Evolutionary conservation across 1,139 yeast genomes (phyloP).

Genomic region (Blastobotrys persicus): DNA sequence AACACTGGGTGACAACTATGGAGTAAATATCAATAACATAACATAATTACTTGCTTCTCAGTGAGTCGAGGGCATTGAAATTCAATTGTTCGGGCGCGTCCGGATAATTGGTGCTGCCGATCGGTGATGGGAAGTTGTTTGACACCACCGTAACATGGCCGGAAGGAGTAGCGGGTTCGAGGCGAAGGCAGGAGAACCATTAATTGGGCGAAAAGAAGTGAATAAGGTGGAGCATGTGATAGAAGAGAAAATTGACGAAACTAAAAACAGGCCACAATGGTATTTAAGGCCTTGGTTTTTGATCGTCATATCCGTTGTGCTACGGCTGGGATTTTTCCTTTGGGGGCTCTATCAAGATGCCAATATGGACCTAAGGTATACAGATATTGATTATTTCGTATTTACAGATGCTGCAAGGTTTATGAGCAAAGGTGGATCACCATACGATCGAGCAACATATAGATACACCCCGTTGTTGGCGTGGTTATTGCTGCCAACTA

Average conservation of each 20-base stretch:
- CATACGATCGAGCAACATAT: conserved; percentile 83
- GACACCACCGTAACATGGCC: too few relatives aligned
- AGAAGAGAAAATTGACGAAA: neutral
- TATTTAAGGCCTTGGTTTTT: conserved; percentile 9
- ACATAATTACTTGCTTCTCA: too few relatives aligned
- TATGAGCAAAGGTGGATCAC: conserved; percentile 64
- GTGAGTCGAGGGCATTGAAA: too few relatives aligned
- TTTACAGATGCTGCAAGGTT: conserved; percentile 87
- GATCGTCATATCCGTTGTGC: conserved; percentile 12
- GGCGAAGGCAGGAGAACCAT: too few relatives aligned
- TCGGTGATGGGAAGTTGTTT: too few relatives aligned
- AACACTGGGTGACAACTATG: too few relatives aligned
- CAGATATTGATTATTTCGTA: conserved; percentile 91
- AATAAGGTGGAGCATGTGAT: neutral
- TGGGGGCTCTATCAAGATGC: conserved; percentile 89
- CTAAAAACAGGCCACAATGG: neutral
- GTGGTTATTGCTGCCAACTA: conserved; percentile 74
- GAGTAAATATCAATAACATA: too few relatives aligned
- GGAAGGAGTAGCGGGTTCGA: too few relatives aligned
- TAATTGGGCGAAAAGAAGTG: neutral
- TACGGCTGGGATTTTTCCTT: conserved; percentile 62
- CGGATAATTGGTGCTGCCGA: too few relatives aligned
- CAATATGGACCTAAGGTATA: conserved; percentile 74
- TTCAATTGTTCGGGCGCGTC: too few relatives aligned
- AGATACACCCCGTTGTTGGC: conserved; percentile 89